Conservation (phyloP, 495 filamentous ascomycete species). For the Penicillium samsonianum region DNA sequence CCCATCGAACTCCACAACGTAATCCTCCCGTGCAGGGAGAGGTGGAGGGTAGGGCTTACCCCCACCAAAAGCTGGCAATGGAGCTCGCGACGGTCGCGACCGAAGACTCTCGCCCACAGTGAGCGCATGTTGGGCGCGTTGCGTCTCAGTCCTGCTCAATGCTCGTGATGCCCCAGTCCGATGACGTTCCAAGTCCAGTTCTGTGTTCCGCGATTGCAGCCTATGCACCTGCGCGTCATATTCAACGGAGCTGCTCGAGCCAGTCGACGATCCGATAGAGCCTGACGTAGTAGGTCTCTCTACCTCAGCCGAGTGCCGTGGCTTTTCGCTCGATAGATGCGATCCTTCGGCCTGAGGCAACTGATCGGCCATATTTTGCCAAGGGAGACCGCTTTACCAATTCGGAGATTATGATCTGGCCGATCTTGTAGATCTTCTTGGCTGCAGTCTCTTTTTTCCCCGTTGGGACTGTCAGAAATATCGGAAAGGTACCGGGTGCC, state of each 20-base stretch:
- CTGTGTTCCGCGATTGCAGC: conserved; percentile 53
- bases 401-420: neutral
- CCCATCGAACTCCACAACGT: conserved; percentile 80
- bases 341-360: neutral
- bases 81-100: conserved; percentile 48
- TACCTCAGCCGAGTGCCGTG: conserved; percentile 7
- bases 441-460: neutral
- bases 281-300: conserved; percentile 26
- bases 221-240: conserved; percentile 32
- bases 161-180: conserved; percentile 49
- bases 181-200: conserved; percentile 68
- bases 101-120: conserved; percentile 40
- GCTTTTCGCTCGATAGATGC: conserved; percentile 16
- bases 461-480: neutral
- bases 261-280: conserved; percentile 23
- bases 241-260: conserved; percentile 35
- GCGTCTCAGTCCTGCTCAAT: conserved; percentile 68
- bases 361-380: conserved; percentile 11
- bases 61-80: conserved; percentile 52
- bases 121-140: conserved; percentile 39
- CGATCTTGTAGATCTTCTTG: conserved; percentile 10
- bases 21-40: conserved; percentile 69
- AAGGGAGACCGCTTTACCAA: conserved; percentile 5
- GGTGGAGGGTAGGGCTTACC: conserved; percentile 78
- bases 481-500: neutral